Percentiles rank a stretch among this genome's conserved stretches.
phyloP scores from a whole-genome alignment of 163 green algal species.

The Chloroidium sp. region DNA sequence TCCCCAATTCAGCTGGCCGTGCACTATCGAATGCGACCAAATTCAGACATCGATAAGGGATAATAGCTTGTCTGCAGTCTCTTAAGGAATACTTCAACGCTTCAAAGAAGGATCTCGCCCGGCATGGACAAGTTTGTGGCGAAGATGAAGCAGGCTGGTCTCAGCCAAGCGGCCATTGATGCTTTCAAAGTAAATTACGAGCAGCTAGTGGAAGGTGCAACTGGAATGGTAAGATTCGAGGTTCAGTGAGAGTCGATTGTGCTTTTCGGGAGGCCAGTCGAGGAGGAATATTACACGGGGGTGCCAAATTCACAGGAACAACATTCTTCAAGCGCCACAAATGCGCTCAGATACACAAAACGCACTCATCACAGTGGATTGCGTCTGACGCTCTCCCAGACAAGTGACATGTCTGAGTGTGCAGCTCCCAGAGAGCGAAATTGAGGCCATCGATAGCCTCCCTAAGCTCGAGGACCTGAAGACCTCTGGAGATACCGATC shows the following conservation, averaged over 20 bases:
- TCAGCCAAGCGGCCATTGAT: slow-evolving; percentile 66
- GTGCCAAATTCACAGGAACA: too few species aligned
- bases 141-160: slow-evolving; percentile 66
- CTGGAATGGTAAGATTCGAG: slow-evolving; percentile 62
- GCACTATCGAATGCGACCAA: too few species aligned
- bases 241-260: background rate
- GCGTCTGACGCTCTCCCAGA: too few species aligned
- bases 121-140: slow-evolving; percentile 29
- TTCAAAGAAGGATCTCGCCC: too few species aligned
- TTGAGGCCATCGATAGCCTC: slow-evolving; percentile 56
- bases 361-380: too few species aligned
- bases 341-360: background rate
- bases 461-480: slow-evolving; percentile 46
- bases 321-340: background rate
- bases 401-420: too few species aligned
- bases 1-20: too few species aligned
- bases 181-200: slow-evolving; percentile 86
- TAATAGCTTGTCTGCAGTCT: too few species aligned
- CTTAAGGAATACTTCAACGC: too few species aligned
- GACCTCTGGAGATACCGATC: slow-evolving; percentile 14
- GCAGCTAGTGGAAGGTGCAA: slow-evolving; percentile 70
- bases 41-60: too few species aligned
- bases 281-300: too few species aligned
- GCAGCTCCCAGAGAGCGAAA: slow-evolving; percentile 70
- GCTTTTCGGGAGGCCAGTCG: background rate